Base-by-base conservation (phyloP, 2,329 filamentous ascomycete species). In the Ophiostoma sp. region DNA sequence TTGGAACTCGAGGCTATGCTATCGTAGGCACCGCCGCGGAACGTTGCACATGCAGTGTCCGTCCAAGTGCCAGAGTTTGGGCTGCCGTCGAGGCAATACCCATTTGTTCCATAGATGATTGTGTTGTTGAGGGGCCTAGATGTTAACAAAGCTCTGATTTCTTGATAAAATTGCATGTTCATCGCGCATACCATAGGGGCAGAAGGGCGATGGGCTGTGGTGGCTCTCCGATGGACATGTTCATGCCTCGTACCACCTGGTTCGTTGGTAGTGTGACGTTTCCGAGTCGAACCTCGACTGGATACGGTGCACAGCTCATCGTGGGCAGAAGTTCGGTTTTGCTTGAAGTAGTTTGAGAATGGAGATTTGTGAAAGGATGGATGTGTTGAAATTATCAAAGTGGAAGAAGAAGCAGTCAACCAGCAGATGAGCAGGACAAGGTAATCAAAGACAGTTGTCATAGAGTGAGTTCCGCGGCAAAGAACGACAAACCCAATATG, bases 71-170 rank as follows among this genome's bases (percentile, higher is more conserved):
- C 66, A 2, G 11, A 1, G 16, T 62, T 62, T 4, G 66, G 55
- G 45, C 14, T 58, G 36, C 63, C 42, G 4, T 49, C 27, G 16
- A 60, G 66, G 52, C 70, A 71, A 64, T 67, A 66, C n/a, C 71
- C 71, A 5, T 71, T 41, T 1, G 68, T 69, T 1, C 71, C 71
- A 47, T 70, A 72, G 16, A 71, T 41, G n/a, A 71, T 65, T 6
- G 65, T 69, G 58, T 64, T 73, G 63, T 74, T 73, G n/a, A 72
- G 64, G 6, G 72, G 70, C 67, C 70, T 68, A 5, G n/a, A 52
- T 52, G n/a, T 52, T 11, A 52, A 3, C 4, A 52, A 27, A 27
- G 27, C 27, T 27, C 27, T 27, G 27, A 27, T 27, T 27, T 27
- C 27, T 27, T 27, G 27, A 27, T 27, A 27, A 27, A 27, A 27